A percentile compares a stretch with the other conserved stretches of the same genome.
Conservation (phyloP, 768 basidiomycete species). For the Chalciporus chontae region DNA sequence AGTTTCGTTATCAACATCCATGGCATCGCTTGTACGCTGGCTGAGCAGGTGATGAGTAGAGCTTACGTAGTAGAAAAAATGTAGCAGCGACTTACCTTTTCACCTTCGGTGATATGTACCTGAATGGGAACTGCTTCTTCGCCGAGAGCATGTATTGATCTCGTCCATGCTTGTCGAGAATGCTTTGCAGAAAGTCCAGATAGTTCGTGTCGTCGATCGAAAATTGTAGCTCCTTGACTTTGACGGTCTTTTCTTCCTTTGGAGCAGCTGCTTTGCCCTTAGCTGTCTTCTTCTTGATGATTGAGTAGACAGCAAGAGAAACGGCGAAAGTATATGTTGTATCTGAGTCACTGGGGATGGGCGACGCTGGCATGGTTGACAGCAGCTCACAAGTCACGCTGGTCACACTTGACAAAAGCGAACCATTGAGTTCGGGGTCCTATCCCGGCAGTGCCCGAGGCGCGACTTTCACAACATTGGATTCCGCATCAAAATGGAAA, state of each 20-base stretch:
- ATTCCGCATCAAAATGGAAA: neutral
- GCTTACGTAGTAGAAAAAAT: too few relatives aligned
- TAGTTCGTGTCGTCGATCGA: neutral
- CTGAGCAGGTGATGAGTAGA: neutral
- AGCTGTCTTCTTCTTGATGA: neutral
- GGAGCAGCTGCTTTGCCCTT: neutral
- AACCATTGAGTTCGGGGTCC: neutral
- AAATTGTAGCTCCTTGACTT: constrained; percentile 6
- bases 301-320: neutral
- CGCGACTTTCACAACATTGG: neutral
- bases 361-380: neutral
- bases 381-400: neutral
- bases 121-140: constrained; percentile 12
- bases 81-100: constrained; percentile 3
- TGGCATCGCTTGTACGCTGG: neutral
- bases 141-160: constrained; percentile 19
- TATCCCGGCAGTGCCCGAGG: neutral
- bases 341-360: neutral
- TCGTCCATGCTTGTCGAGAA: constrained; percentile 11
- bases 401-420: neutral
- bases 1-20: neutral
- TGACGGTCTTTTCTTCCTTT: constrained; percentile 5
- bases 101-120: constrained; percentile 2
- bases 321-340: neutral
- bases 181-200: constrained; percentile 2